phyloP scores from a whole-genome alignment of 1,139 yeast species.

The Candida sanyaensis region DNA sequence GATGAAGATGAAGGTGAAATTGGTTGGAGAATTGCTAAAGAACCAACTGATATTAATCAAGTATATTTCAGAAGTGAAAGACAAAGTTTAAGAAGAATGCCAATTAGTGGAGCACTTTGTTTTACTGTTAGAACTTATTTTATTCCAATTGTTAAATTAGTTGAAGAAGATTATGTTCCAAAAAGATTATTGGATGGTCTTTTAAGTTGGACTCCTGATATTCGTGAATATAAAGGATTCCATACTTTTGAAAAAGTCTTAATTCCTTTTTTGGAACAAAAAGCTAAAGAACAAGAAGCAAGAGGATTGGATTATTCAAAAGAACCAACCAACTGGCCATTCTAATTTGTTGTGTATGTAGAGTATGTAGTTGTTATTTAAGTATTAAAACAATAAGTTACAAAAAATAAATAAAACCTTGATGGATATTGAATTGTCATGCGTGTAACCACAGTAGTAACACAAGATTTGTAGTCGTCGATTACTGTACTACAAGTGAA shows the following conservation, averaged over 20 bases:
- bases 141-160: constrained; percentile 52
- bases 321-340: constrained; percentile 47
- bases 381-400: no score
- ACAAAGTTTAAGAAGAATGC: constrained; percentile 68
- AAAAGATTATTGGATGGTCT: constrained; percentile 59
- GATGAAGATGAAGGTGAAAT: constrained; percentile 51
- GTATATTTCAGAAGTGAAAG: constrained; percentile 65
- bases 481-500: no score
- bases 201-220: constrained; percentile 59
- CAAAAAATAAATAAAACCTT: no score
- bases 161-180: constrained; percentile 61
- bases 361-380: neutral
- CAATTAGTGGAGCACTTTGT: constrained; percentile 58
- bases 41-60: constrained; percentile 45
- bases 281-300: constrained; percentile 53
- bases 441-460: no score
- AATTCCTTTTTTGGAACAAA: constrained; percentile 54
- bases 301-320: constrained; percentile 40
- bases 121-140: constrained; percentile 69
- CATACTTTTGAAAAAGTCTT: constrained; percentile 53
- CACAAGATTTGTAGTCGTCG: no score
- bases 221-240: constrained; percentile 60
- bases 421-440: no score
- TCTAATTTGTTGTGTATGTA: constrained; percentile 17
- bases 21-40: constrained; percentile 62